phyloP scores from a whole-genome alignment of 2,329 filamentous ascomycete species.

The Fusarium circinatum region DNA sequence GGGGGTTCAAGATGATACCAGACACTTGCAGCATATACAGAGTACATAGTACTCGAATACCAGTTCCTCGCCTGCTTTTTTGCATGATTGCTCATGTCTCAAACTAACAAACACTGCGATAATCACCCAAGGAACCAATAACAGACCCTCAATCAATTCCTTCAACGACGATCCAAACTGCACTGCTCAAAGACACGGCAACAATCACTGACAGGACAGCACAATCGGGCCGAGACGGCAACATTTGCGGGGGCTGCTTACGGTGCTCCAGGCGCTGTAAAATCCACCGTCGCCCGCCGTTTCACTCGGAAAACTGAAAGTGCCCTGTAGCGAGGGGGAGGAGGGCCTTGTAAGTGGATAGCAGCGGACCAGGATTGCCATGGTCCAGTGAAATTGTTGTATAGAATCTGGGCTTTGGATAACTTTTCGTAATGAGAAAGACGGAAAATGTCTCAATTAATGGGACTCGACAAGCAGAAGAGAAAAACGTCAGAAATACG shows the following conservation, averaged over 20 bases:
- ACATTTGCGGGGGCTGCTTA: not conserved
- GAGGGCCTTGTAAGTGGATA: constrained; percentile 9
- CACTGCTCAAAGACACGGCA: not conserved
- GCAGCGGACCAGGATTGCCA: not conserved
- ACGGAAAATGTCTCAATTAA: constrained; percentile 6
- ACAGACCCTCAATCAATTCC: not conserved
- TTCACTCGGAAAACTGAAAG: not conserved
- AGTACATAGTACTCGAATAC: not conserved
- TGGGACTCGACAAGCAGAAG: not conserved
- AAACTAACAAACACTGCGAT: not conserved
- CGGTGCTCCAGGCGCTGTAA: not conserved
- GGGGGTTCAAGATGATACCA: not conserved
- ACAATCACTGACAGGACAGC: not conserved
- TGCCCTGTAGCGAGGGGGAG: not conserved
- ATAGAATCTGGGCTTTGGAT: not conserved
- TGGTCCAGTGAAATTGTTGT: constrained; percentile 3
- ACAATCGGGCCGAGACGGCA: constrained; percentile 1
- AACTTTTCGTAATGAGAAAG: not conserved
- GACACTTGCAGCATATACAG: not conserved
- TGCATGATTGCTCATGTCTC: not conserved
- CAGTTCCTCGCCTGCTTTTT: not conserved
- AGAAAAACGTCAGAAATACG: not conserved
- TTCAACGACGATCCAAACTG: not conserved
- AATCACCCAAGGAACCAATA: not conserved
- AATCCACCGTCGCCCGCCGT: constrained; percentile 7